Evolutionary conservation across 108 stramenopile species (phyloP).

Genomic region (Asterionellopsis glacialis): DNA sequence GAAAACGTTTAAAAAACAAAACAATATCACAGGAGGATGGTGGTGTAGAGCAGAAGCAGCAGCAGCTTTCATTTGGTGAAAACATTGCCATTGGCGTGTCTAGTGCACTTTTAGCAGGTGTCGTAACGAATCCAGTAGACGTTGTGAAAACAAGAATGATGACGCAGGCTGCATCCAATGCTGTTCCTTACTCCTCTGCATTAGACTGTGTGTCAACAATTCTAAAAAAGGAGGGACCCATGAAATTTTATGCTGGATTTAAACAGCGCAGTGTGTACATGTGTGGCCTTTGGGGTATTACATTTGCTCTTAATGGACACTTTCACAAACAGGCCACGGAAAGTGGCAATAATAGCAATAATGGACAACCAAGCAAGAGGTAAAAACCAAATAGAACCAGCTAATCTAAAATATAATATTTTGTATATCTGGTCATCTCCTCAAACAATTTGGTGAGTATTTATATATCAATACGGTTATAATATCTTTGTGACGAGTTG

Average conservation of each 20-base stretch:
- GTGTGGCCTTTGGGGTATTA: constrained; percentile 59
- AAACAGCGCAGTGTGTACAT: constrained; percentile 51
- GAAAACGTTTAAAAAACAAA: constrained; percentile 11
- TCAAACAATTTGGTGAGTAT: too few relatives aligned
- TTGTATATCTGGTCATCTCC: too few relatives aligned
- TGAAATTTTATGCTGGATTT: constrained; percentile 54
- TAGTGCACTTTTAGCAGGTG: constrained; percentile 40
- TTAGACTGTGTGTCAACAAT: constrained; percentile 56
- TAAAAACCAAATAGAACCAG: too few relatives aligned
- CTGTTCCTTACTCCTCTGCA: constrained; percentile 45
- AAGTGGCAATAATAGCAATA: too few relatives aligned
- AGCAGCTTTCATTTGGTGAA: constrained; percentile 15
- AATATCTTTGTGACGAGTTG: too few relatives aligned
- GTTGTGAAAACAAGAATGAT: constrained; percentile 77
- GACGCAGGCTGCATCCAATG: constrained; percentile 65
- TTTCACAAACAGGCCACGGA: background rate
- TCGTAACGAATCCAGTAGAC: constrained; percentile 56
- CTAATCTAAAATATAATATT: too few relatives aligned
- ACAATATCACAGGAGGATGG: background rate
- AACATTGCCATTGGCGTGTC: constrained; percentile 46
- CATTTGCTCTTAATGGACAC: constrained; percentile 46
- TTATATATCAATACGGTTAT: too few relatives aligned
- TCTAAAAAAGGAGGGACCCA: constrained; percentile 41
- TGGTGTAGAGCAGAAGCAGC: background rate
- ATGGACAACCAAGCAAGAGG: too few relatives aligned